Evolutionary conservation across 306 rosid genomes (phyloP), one percentile per base, ranked within the genome.

Genomic region (Vicia faba): DNA sequence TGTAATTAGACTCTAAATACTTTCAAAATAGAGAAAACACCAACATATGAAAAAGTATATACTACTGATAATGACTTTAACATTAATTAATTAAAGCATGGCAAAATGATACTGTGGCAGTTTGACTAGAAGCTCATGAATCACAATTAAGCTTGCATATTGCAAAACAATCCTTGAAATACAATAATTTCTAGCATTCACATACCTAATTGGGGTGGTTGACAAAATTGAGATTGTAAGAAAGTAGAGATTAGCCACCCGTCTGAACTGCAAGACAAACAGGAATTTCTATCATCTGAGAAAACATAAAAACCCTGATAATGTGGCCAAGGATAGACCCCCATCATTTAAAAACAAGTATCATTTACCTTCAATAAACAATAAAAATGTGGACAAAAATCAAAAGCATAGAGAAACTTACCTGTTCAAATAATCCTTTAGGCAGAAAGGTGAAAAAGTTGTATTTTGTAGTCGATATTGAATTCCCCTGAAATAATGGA

Each of bases 191-290:
- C 39, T 31, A 64, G 61, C 64, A 72, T 57, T 55, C 57, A 26
- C 76, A 41, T 73, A 88, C 98, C 98, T 93, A 77, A 89, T 89
- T 20, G 95, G 96, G 11, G 98, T 89, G 49, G 93, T 82, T 75
- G 98, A 93, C 71, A 93, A 82, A 84, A 87, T 88, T 72, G 98
- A 89, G 82, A 93, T 93, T 25, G 91, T 74, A 74, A 93, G 98
- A 70, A 93, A 93, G 84, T 93, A 93, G 69, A 89, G 89, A 75
- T 93, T 93, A 66, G 98, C 98, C 81, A 93, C 98, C 83, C 98
- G 93, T 57, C 98, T 87, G 87, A 93, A 93, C 98, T 93, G 98
- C 87, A 82, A 48, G 66, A 53, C 75, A 79, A 82, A 79, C 54
- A 82, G 50, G 72, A 43, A 80, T 69, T 61, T 76, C 62, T 82